Evolutionary conservation across 768 basidiomycete genomes (phyloP), one percentile per base, ranked within the genome.

Genomic region (Lanmaoa rubissima): DNA sequence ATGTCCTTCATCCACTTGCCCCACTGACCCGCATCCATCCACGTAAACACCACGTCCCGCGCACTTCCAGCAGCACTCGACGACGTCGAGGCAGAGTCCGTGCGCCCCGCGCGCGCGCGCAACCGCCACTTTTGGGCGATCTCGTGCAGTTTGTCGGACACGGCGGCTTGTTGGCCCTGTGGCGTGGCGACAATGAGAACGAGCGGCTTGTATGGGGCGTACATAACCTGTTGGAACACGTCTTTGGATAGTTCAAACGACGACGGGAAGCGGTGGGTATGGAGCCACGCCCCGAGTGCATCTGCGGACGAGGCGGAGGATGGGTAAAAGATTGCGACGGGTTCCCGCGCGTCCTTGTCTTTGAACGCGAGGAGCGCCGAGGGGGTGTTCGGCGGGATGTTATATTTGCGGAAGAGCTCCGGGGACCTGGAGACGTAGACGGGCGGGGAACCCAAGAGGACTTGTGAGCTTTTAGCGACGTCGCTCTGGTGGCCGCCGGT

Each of bases 21-120:
- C 94, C 96, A 98, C 71, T 79, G 82, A 26, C 83, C 85, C 2
- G 77, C 82, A 66, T 99, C 92, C 83, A 97, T 94, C 87, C 88
- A 94, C 10, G 87, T 80, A 72, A 94, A 97, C 48, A 94, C 82
- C 0, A 96, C 87, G 42, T 84, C 80, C 36, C 79, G 73, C 41
- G 39, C 38, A 9, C 58, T 28, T 28, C 28, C 48, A 59, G 53
- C 26, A 73, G 76, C 35, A 17, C 36, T 21, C 13, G 24, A 44
- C 43, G n/a, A n/a, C 39, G 19, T 8, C 24, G 42, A 43, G 12
- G 8, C 5, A 4, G 42, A 8, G 14, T 43, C 34, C 46, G n/a
- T 11, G 19, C 43, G 16, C 13, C 32, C 46, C 2, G 38, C 48
- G 17, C 47, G 61, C 17, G 21, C 19, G 14, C 54, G 59, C 38